These are phyloP conservation scores for Epicoccum sorghinum DNA, from an alignment of 2,329 filamentous ascomycete genomes.

Conservation along the genomic window DNA sequence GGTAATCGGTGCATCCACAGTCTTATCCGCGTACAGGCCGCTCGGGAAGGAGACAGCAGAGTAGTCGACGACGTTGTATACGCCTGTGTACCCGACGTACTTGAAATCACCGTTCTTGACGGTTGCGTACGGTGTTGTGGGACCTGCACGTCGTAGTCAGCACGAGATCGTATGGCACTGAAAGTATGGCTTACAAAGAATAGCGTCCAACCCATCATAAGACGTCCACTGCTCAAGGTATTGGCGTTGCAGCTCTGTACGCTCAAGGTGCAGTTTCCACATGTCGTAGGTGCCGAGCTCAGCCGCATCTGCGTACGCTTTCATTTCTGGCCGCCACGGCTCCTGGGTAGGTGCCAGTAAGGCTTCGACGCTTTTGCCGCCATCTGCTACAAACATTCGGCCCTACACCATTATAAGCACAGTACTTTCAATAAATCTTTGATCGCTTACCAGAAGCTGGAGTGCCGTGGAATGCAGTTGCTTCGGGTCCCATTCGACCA, in stretches of 20 bases:
- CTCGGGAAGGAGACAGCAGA: slow-evolving; percentile 53
- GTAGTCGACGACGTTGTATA: slow-evolving; percentile 58
- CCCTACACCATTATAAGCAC: slow-evolving; percentile 20
- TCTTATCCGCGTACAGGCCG: slow-evolving; percentile 48
- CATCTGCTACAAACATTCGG: slow-evolving; percentile 58
- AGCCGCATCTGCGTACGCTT: slow-evolving; percentile 49
- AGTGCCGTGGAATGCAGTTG: slow-evolving; percentile 58
- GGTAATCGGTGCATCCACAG: slow-evolving; percentile 39
- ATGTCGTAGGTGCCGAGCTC: slow-evolving; percentile 54
- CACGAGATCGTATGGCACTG: background rate
- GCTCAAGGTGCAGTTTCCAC: slow-evolving; percentile 57
- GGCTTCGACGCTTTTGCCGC: slow-evolving; percentile 54
- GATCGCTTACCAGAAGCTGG: slow-evolving; percentile 52
- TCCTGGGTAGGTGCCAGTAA: slow-evolving; percentile 51
- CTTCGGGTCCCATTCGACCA: slow-evolving; percentile 62
- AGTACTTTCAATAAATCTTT: background rate
- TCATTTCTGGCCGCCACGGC: slow-evolving; percentile 58
- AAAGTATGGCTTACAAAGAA: slow-evolving; percentile 40
- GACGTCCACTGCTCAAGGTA: slow-evolving; percentile 56
- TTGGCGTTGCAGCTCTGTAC: slow-evolving; percentile 51
- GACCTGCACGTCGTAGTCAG: slow-evolving; percentile 32
- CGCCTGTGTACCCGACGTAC: slow-evolving; percentile 54
- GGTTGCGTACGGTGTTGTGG: slow-evolving; percentile 54
- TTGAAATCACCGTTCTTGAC: slow-evolving; percentile 53
- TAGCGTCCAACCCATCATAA: slow-evolving; percentile 51